These are phyloP conservation scores for Fraxinus angustifolia DNA, from an alignment of 305 asterid species.

Conservation along the genomic window DNA sequence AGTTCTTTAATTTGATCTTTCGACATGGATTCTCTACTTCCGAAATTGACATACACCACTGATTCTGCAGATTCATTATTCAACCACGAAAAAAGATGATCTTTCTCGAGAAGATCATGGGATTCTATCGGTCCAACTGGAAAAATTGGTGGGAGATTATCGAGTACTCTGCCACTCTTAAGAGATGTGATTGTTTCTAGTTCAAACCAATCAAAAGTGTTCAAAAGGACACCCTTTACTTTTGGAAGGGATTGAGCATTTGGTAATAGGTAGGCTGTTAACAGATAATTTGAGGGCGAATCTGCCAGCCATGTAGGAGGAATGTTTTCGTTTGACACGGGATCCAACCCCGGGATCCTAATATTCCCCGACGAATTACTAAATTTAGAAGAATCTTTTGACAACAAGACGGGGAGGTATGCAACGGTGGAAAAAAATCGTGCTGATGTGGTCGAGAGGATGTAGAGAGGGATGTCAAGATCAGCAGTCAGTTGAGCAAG, in stretches of 20 bases:
- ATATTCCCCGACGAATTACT: conserved; percentile 6
- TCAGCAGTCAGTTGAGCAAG: conserved; percentile 25
- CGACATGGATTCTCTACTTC: conserved; percentile 29
- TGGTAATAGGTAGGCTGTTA: conserved; percentile 33
- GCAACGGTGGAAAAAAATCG: conserved; percentile 26
- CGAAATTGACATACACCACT: conserved; percentile 34
- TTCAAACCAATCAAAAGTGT: conserved; percentile 32
- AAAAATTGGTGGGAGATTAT: conserved; percentile 24
- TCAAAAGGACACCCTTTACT: conserved; percentile 30
- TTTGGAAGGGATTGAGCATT: conserved; percentile 33
- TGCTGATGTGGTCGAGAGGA: conserved; percentile 42
- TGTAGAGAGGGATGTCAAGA: conserved; percentile 27
- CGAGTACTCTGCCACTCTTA: background rate
- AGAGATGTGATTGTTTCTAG: conserved; percentile 29
- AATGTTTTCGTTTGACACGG: conserved; percentile 23
- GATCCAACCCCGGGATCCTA: conserved; percentile 31
- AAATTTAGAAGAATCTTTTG: conserved; percentile 10
- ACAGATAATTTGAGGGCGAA: conserved; percentile 27
- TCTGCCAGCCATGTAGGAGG: conserved; percentile 37
- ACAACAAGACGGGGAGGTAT: conserved; percentile 29
- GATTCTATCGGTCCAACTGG: conserved; percentile 32
- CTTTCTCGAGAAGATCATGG: conserved; percentile 10
- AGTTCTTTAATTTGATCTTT: conserved; percentile 28
- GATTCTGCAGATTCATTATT: conserved; percentile 25
- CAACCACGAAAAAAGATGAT: conserved; percentile 26